These are phyloP conservation scores for Scytalidium sp. DNA, from an alignment of 2,329 filamentous ascomycete genomes.

Conservation along the genomic window DNA sequence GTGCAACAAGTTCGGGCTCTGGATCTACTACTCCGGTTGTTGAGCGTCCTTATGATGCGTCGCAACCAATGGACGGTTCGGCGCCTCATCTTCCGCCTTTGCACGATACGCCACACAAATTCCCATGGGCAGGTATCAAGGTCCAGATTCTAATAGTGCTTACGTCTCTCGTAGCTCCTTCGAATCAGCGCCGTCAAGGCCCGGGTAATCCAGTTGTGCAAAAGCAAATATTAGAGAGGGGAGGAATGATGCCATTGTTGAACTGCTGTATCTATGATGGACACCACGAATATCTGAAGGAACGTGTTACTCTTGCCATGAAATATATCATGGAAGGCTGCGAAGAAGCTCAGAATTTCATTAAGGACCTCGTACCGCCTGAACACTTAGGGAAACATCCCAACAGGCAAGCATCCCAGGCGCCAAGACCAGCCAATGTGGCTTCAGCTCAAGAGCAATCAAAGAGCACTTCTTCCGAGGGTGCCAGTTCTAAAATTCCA, in stretches of 20 bases:
- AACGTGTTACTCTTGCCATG: constrained; percentile 85
- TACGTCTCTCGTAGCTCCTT: constrained; percentile 85
- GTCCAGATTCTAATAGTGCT: constrained; percentile 89
- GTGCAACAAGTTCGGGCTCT: constrained; percentile 23
- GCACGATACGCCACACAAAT: constrained; percentile 63
- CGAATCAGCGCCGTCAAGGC: constrained; percentile 53
- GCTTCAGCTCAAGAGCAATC: background rate
- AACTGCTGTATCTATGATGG: constrained; percentile 91
- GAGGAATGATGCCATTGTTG: constrained; percentile 82
- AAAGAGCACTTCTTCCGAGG: background rate
- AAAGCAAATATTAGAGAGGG: constrained; percentile 79
- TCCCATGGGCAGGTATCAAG: constrained; percentile 74
- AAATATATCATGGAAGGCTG: constrained; percentile 79
- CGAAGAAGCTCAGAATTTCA: constrained; percentile 68
- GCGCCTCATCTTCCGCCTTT: constrained; percentile 46
- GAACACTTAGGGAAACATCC: constrained; percentile 1
- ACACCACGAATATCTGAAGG: constrained; percentile 90
- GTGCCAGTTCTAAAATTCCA: background rate
- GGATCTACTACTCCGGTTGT: constrained; percentile 37
- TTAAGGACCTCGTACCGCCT: constrained; percentile 47
- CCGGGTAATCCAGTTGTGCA: constrained; percentile 74
- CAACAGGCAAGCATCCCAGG: background rate
- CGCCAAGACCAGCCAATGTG: background rate
- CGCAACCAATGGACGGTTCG: constrained; percentile 22
- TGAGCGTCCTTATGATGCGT: constrained; percentile 62